These are phyloP conservation scores for Triglochin maritima DNA, from an alignment of 106 monocot species.

Conservation along the genomic window DNA sequence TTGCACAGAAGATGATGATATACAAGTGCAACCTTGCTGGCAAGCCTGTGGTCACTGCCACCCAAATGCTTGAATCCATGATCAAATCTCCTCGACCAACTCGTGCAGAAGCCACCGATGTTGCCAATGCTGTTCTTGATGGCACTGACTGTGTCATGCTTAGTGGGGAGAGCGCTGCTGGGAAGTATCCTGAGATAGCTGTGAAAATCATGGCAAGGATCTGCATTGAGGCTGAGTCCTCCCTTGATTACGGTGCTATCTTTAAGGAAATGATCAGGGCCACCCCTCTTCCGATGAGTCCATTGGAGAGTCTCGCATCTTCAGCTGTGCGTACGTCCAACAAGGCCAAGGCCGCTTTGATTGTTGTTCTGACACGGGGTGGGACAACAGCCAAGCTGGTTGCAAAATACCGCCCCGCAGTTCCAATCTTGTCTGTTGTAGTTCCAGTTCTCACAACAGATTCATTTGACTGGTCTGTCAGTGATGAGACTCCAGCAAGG, in stretches of 20 bases:
- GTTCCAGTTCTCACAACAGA: slow-evolving; percentile 29
- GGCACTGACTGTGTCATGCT: slow-evolving; percentile 40
- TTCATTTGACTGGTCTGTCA: slow-evolving; percentile 25
- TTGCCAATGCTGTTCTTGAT: slow-evolving; percentile 34
- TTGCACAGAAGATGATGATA: slow-evolving; percentile 47
- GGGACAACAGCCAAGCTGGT: slow-evolving; percentile 37
- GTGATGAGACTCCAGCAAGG: slow-evolving; percentile 33
- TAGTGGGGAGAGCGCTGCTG: slow-evolving; percentile 35
- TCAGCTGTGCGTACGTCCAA: slow-evolving; percentile 26
- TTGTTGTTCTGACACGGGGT: slow-evolving; percentile 30
- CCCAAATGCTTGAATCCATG: slow-evolving; percentile 41
- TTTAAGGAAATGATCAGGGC: slow-evolving; percentile 29
- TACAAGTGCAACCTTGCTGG: slow-evolving; percentile 39
- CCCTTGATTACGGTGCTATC: slow-evolving; percentile 29
- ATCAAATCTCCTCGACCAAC: slow-evolving; percentile 40
- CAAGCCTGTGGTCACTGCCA: slow-evolving; percentile 32
- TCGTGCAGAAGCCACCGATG: slow-evolving; percentile 32
- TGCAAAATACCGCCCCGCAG: slow-evolving; percentile 31
- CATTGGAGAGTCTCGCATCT: slow-evolving; percentile 33
- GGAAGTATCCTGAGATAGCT: slow-evolving; percentile 34
- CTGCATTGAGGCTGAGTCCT: slow-evolving; percentile 31
- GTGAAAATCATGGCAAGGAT: slow-evolving; percentile 31
- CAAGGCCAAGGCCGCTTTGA: slow-evolving; percentile 25
- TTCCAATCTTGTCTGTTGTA: slow-evolving; percentile 29
- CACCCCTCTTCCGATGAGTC: slow-evolving; percentile 32